These are phyloP conservation scores for Talaromyces verruculosus DNA, from an alignment of 2,329 filamentous ascomycete species.

Conservation along the genomic window DNA sequence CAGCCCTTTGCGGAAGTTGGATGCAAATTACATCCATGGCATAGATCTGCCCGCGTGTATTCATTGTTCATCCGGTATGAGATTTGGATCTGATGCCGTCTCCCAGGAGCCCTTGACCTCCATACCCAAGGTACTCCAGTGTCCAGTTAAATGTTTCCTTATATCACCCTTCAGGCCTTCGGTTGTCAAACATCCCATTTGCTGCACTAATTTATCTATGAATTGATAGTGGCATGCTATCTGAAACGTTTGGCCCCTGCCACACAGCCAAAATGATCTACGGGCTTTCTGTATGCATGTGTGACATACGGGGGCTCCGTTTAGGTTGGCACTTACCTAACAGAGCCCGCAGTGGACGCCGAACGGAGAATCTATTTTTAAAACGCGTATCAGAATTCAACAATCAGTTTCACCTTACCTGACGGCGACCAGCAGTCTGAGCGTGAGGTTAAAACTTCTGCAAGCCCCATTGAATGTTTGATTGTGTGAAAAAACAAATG, in stretches of 20 bases:
- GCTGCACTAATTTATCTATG: neutral
- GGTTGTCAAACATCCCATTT: neutral
- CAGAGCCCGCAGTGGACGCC: neutral
- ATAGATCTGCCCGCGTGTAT: neutral
- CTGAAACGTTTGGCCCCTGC: slow-evolving; percentile 4
- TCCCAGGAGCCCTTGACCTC: neutral
- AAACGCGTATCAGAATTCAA: neutral
- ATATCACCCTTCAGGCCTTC: neutral
- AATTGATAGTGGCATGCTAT: neutral
- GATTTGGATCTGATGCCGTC: neutral
- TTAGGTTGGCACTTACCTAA: neutral
- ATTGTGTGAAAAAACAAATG: neutral
- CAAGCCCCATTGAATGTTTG: neutral
- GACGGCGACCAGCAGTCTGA: neutral
- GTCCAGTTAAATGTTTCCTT: neutral
- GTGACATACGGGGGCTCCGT: neutral
- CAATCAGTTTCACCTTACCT: neutral
- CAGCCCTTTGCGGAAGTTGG: neutral
- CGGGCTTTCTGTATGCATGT: neutral
- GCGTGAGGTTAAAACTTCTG: neutral
- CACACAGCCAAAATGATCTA: slow-evolving; percentile 6
- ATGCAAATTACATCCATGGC: neutral
- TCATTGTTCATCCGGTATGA: neutral
- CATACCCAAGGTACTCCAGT: neutral
- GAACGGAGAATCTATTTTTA: neutral